Evolutionary conservation across 2,329 filamentous ascomycete species (phyloP), one percentile per base, ranked within the genome.

Genomic region (Beauveria australis): DNA sequence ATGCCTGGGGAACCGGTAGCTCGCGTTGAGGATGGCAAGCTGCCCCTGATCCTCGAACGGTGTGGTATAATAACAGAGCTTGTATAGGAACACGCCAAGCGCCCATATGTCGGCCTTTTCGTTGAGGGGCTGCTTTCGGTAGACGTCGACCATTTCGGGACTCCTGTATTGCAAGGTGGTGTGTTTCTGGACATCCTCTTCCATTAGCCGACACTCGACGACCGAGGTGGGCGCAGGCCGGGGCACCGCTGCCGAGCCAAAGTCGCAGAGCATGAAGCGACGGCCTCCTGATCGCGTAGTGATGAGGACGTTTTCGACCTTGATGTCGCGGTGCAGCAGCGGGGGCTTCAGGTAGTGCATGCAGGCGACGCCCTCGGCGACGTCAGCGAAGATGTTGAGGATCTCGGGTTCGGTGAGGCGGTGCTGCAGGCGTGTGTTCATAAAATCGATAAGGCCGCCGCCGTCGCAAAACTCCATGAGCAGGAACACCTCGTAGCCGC

Each of bases 91-190:
- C 47, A 99, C 94, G 5, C 94, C 94, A 63, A 99, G 77, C 1
- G 94, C 94, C 94, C 92, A 99, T 33, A 99, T 97, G 73, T 99
- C 94, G 53, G 92, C 95, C 78, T 99, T 99, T 77, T 99, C 94
- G 71, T 99, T 91, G 70, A 99, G 96, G 1, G 94, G 92, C 68
- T 92, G 91, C 74, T 95, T 96, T 64, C 92, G 83, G 76, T 97
- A 99, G 26, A 99, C 94, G 70, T 99, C 94, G 63, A 99, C 88
- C 94, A 99, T 99, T 76, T 99, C 94, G 6, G 94, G 94, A 72
- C 93, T 97, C 66, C 94, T 84, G 73, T 99, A 99, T 73, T 99
- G 94, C 75, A 99, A 82, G 0, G 94, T 99, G 0, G 94, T 99
- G 72, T 99, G 93, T 69, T 91, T 90, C 75, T 97, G 94, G 14